A percentile compares a stretch with the other conserved stretches of the same genome.
Evolutionary conservation across 305 asterid genomes (phyloP).

Genomic region (Fraxinus sp.): DNA sequence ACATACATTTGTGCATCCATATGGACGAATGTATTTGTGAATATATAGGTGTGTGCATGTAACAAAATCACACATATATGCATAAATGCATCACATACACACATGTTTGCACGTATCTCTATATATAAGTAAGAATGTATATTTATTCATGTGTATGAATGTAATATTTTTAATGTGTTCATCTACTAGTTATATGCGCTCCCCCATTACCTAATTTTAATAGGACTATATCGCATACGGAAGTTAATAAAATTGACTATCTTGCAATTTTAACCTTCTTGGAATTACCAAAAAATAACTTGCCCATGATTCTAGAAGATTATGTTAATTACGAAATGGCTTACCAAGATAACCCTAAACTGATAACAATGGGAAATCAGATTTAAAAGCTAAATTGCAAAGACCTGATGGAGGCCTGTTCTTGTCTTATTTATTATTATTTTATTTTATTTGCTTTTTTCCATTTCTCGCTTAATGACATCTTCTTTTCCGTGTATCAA

Average conservation of each 20-base stretch:
- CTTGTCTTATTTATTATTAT: not conserved
- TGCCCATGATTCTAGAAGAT: not conserved
- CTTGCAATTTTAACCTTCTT: not conserved
- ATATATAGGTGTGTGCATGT: not conserved
- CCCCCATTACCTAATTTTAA: not conserved
- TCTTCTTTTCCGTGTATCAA: not conserved
- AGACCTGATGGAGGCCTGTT: not conserved
- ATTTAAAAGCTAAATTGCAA: not conserved
- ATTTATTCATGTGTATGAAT: not conserved
- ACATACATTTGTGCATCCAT: not conserved
- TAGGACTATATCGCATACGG: not conserved
- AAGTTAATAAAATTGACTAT: not conserved
- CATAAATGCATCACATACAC: not conserved
- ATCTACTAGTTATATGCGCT: not conserved
- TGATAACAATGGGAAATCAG: not conserved
- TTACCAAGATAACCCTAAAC: not conserved
- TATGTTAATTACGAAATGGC: not conserved
- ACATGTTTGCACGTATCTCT: not conserved
- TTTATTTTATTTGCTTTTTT: not conserved
- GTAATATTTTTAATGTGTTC: not conserved
- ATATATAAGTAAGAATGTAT: not conserved
- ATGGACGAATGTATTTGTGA: not conserved
- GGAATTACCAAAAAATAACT: not conserved
- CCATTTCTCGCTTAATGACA: not conserved
- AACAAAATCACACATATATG: not conserved